Evolutionary conservation across 2,329 filamentous ascomycete genomes (phyloP), one percentile per base, ranked within the genome.

Genomic region (Plectosphaerella cucumerina): DNA sequence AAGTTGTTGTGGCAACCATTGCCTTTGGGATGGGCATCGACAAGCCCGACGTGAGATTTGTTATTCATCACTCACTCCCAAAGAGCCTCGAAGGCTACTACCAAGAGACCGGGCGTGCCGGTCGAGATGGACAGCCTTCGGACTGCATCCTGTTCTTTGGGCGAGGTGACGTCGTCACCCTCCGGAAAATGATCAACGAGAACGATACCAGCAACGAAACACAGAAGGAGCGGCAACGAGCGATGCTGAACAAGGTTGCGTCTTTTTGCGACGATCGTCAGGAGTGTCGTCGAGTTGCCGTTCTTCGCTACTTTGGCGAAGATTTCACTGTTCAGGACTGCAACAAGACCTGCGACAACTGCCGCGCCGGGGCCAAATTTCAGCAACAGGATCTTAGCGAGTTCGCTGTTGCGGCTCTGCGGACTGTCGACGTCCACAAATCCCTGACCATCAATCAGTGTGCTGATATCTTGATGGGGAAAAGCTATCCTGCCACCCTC

Each of bases 1-100:
- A 96, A 59, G 89, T 99, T 33, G 95, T 99, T 42, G 94, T 99
- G 47, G 95, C 94, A 18, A 99, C 94, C 0, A 97, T 99, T 66
- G 94, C 94, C 21, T 99, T 99, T 65, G 94, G 94, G 6, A 99
- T 99, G 94, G 94, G 94, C n/a, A 99, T 99, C 58, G 94, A 99
- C 73, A 99, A 99, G 67, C 83, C 92, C 1, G 88, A 99, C 65
- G 94, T 99, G 45, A 88, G 94, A 23, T 99, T 96, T 65, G 94
- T 99, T 33, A 90, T 99, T 39, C 95, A 99, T 64, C 87, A 96
- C 61, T 89, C 85, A 42, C 77, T 99, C 6, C 94, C 94, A 1
- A 97, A 99, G 69, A 97, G 90, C 60, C 74, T 99, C 49, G 94
- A 99, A 70, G 94, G 94, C 1, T 99, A 99, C 67, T 99, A 99